Percentiles rank a stretch among this genome's conserved stretches.
These are phyloP conservation scores for Colletotrichum abscissum DNA, from an alignment of 2,329 filamentous ascomycete species.

Conservation along the genomic window DNA sequence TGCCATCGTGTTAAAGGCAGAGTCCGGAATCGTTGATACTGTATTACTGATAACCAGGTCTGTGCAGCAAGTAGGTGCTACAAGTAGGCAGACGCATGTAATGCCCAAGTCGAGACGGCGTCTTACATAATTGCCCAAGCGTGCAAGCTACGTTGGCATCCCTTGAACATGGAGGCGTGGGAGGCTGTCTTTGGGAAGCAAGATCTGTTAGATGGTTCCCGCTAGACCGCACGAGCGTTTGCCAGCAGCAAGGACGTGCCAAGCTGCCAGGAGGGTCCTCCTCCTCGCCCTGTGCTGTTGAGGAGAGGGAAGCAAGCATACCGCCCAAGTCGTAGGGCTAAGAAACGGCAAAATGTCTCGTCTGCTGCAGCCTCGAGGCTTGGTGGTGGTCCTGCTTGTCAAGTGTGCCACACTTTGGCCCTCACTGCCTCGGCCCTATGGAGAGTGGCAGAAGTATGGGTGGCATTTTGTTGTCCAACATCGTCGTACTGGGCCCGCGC, in stretches of 20 bases:
- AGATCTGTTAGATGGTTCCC: neutral
- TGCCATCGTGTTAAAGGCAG: neutral
- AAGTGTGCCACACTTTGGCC: neutral
- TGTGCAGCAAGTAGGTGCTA: neutral
- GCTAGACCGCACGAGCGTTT: constrained; percentile 7
- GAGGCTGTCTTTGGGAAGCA: neutral
- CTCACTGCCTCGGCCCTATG: neutral
- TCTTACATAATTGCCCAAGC: neutral
- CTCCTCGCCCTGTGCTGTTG: neutral
- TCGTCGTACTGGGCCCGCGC: neutral
- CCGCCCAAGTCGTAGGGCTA: constrained; percentile 12
- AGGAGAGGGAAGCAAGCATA: neutral
- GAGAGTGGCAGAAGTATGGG: neutral
- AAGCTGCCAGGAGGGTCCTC: constrained; percentile 6
- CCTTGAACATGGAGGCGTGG: neutral
- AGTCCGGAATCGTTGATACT: neutral
- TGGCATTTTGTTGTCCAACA: neutral
- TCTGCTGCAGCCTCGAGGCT: constrained; percentile 30
- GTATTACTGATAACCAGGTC: neutral
- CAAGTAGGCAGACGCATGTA: neutral
- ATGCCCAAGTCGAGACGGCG: neutral
- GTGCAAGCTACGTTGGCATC: neutral
- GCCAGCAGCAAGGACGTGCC: constrained; percentile 10
- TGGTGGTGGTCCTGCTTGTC: neutral
- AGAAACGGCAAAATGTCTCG: constrained; percentile 21